Evolutionary conservation across 306 rosid genomes (phyloP).

Genomic region (Vachellia pachyceras): DNA sequence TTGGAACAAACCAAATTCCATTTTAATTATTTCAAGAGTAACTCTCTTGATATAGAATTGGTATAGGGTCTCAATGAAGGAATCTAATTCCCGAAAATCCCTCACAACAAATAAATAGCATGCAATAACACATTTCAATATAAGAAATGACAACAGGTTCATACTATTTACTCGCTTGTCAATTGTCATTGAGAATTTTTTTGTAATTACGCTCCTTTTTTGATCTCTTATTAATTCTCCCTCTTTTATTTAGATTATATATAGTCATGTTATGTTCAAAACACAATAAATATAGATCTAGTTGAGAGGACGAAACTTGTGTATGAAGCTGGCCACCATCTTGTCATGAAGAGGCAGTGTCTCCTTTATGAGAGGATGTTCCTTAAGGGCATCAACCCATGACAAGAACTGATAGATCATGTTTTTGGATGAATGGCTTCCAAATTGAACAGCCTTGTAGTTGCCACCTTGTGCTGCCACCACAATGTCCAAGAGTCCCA

Average conservation of each 20-base stretch:
- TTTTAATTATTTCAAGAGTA: too few species aligned
- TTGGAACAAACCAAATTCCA: too few species aligned
- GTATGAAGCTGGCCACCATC: conserved; percentile 34
- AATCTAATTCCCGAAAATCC: too few species aligned
- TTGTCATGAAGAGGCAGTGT: conserved; percentile 53
- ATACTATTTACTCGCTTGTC: too few species aligned
- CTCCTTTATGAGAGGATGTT: conserved; percentile 47
- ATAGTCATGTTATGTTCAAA: neutral
- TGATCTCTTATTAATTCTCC: too few species aligned
- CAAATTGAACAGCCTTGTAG: conserved; percentile 34
- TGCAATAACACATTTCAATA: too few species aligned
- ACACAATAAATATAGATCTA: neutral
- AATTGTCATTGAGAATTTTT: too few species aligned
- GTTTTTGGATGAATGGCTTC: neutral
- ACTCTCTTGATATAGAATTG: too few species aligned
- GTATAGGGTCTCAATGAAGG: too few species aligned
- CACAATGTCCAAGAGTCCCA: conserved; percentile 50
- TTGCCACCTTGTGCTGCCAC: conserved; percentile 39
- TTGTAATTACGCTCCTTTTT: too few species aligned
- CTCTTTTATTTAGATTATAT: neutral
- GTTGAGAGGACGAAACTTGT: neutral
- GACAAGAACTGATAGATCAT: conserved; percentile 34
- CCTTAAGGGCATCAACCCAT: conserved; percentile 51
- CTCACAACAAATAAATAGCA: too few species aligned
- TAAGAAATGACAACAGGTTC: too few species aligned